Evolutionary conservation across 176 grass and related monocot species (phyloP), one percentile per base, ranked within the genome.

Genomic region (Triticum urartu): DNA sequence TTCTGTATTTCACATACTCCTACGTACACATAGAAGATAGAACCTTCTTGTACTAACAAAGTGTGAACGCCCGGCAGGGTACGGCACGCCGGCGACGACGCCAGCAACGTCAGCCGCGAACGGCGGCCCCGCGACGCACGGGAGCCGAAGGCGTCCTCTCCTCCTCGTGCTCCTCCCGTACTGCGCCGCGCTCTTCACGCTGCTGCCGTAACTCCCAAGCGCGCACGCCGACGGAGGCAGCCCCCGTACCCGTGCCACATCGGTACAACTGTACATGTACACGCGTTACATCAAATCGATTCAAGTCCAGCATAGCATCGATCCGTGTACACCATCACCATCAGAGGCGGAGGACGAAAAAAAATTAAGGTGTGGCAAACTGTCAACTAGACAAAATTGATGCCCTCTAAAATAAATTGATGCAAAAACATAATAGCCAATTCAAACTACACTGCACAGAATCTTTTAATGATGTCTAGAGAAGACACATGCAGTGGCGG

Each of bases 221-320:
- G 1, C 47, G 47, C 47, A 15, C 47, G 47, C 13, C 47, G 47
- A 50, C 47, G 47, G 47, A 5, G 47, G 47, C 47, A 50, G 47
- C 47, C 47, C 47, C 47, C 47, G 14, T 50, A 50, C 5, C 47
- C 47, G 3, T 21, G 20, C 6, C 22, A 32, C 34, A 47, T 84
- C 36, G 66, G 80, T 75, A 68, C 75, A 77, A 34, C 25, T 84
- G 85, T 91, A 85, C 79, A 91, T 88, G 85, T 89, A 76, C 78
- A 24, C 33, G 17, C 28, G 15, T 54, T 34, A 34, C 73, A 36
- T 81, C 61, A 77, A 85, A 85, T 88, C 81, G 80, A 91, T 91
- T 85, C 79, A 67, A 17, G 42, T 30, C 33, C 25, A 67, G 8
- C 9, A 52, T 24, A 50, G 14, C 81, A 21, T 28, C 42, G 40